Evolutionary conservation across 352 stramenopile species (phyloP), one percentile per base, ranked within the genome.

Genomic region (Globisporangium spinosum): DNA sequence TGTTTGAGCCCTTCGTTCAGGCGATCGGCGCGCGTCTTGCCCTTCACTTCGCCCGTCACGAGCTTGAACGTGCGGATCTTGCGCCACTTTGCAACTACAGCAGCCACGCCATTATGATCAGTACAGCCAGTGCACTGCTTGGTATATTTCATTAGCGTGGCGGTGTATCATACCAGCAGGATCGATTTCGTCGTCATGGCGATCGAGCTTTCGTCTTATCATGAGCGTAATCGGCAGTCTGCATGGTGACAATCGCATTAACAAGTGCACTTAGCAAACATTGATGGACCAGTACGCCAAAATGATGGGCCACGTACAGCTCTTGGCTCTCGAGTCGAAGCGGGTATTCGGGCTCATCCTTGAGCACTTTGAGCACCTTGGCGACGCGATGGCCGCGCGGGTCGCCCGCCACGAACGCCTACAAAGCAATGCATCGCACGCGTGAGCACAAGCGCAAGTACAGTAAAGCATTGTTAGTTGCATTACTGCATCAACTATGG

Each of bases 21-120:
- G 0, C 69, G 67, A 64, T 90, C 78, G 5, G 85, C 80, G 40
- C 79, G 70, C 8, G 85, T 93, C 40, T 78, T 69, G 38, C 78
- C 85, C 43, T 89, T 74, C 13, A 89, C 80, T 62, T 87, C 69
- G 60, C 85, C 83, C 62, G 87, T 71, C 7, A 89, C 72, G 22
- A 93, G 73, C 20, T 69, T 74, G 58, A 90, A 93, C 55, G 85
- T 93, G 34, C 85, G 79, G 63, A 93, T 77, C 67, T 93, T 93
- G 51, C 85, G 71, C 85, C 85, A 93, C 38, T 90, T 87, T 40
- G 79, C 76, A 58, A 77, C 83, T 92, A 57, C 25, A 49, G 51
- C 32, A 65, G 3, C 2, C 53, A 53, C 35, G 1, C 23, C 40
- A 69, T 25, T 38, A 57, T 63, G 7, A 65, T 58, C 49, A 57